These are phyloP conservation scores for Rhizopus microsporus DNA, from an alignment of 371 early-diverging fungal species.

Conservation along the genomic window DNA sequence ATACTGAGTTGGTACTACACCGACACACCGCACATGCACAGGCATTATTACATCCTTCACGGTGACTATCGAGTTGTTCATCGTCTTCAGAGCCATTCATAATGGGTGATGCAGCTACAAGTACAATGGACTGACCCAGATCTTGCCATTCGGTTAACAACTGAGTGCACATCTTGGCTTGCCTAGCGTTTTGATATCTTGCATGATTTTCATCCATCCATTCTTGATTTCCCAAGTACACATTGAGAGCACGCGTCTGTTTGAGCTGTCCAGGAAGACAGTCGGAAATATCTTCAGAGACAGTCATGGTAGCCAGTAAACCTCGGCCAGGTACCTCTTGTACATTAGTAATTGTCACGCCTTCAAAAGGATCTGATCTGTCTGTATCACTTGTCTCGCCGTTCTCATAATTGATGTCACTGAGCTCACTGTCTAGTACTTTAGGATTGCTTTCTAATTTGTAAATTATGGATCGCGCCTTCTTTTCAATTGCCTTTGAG, in stretches of 20 bases:
- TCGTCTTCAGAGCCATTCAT: constrained; percentile 18
- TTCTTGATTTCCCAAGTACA: constrained; percentile 66
- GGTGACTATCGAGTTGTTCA: constrained; percentile 22
- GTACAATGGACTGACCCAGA: constrained; percentile 64
- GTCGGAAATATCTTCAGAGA: constrained; percentile 27
- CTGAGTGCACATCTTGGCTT: constrained; percentile 31
- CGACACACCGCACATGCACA: constrained; percentile 54
- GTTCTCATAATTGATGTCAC: constrained; percentile 4
- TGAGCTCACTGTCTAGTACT: constrained; percentile 6
- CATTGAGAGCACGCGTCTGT: constrained; percentile 48
- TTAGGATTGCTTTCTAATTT: constrained; percentile 8
- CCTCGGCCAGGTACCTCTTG: constrained; percentile 73
- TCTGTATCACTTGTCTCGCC: constrained; percentile 8
- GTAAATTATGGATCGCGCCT: constrained; percentile 28
- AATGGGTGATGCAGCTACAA: constrained; percentile 57
- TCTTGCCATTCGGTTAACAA: constrained; percentile 56
- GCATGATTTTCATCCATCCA: constrained; percentile 74
- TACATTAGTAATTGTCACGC: constrained; percentile 54
- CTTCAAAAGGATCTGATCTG: constrained; percentile 41
- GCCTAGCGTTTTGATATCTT: constrained; percentile 44
- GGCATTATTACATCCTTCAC: constrained; percentile 39
- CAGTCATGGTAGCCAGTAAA: constrained; percentile 50
- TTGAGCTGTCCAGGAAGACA: constrained; percentile 30
- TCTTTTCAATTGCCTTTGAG: constrained; percentile 45
- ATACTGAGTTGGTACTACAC: constrained; percentile 43